These are phyloP conservation scores for Xylaria arbuscula DNA, from an alignment of 2,329 filamentous ascomycete species.

Conservation along the genomic window DNA sequence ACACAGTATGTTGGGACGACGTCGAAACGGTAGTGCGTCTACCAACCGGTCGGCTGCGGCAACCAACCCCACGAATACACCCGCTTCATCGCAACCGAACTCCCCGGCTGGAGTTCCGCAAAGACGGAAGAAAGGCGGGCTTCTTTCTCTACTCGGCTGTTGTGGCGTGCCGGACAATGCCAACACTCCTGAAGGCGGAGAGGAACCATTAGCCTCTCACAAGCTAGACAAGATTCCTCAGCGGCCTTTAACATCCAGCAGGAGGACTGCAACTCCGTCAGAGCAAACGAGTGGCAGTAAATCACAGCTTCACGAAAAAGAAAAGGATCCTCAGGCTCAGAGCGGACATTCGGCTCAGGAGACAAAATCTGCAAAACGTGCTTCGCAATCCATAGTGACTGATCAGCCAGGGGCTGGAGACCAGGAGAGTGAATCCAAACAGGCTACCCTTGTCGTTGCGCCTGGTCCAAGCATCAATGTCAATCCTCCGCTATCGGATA, in stretches of 20 bases:
- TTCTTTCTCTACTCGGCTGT: constrained; percentile 72
- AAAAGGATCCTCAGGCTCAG: constrained; percentile 52
- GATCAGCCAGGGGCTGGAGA: constrained; percentile 59
- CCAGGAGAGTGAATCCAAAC: constrained; percentile 60
- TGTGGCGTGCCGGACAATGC: constrained; percentile 72
- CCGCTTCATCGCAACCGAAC: constrained; percentile 62
- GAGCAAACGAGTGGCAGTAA: constrained; percentile 60
- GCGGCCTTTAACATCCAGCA: constrained; percentile 65
- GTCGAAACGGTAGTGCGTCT: constrained; percentile 74
- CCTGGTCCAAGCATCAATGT: constrained; percentile 56
- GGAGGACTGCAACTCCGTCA: constrained; percentile 63
- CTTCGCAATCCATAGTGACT: constrained; percentile 59
- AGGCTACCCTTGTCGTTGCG: constrained; percentile 53
- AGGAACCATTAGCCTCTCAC: constrained; percentile 64
- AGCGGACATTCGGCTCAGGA: constrained; percentile 47
- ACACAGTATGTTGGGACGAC: constrained; percentile 70
- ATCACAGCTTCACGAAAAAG: constrained; percentile 62
- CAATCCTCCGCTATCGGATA: constrained; percentile 52
- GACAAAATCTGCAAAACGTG: constrained; percentile 57
- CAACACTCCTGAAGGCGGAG: constrained; percentile 63
- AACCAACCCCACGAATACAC: constrained; percentile 63
- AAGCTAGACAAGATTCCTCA: constrained; percentile 68
- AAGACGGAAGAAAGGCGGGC: constrained; percentile 65
- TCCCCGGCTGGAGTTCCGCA: constrained; percentile 61
- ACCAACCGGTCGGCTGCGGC: constrained; percentile 70